These are phyloP conservation scores for Colletotrichum sublineola DNA, from an alignment of 2,329 filamentous ascomycete genomes.

Conservation along the genomic window DNA sequence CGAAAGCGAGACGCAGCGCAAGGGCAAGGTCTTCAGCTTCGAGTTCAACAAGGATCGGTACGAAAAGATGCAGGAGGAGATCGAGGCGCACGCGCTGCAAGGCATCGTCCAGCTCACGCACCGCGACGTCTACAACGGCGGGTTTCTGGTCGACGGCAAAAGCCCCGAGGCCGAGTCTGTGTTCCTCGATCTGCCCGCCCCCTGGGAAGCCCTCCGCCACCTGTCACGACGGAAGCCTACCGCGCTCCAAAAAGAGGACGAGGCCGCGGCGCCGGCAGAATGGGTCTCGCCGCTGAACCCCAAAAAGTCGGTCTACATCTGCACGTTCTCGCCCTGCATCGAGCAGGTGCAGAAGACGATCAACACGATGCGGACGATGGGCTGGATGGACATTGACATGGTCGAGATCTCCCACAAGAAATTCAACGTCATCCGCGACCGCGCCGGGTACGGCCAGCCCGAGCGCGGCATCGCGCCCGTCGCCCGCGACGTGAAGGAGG, in stretches of 20 bases:
- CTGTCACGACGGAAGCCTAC: slow-evolving; percentile 69
- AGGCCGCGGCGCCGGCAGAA: slow-evolving; percentile 39
- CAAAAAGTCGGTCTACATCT: slow-evolving; percentile 80
- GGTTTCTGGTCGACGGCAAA: slow-evolving; percentile 73
- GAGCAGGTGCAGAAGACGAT: slow-evolving; percentile 94
- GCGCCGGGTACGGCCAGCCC: slow-evolving; percentile 75
- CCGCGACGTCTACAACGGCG: slow-evolving; percentile 82
- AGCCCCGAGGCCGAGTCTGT: slow-evolving; percentile 77
- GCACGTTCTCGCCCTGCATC: slow-evolving; percentile 96
- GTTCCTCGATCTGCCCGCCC: slow-evolving; percentile 85
- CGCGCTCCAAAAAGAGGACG: slow-evolving; percentile 29
- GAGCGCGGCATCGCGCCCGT: slow-evolving; percentile 80
- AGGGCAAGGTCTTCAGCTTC: slow-evolving; percentile 83
- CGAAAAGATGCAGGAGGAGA: slow-evolving; percentile 76
- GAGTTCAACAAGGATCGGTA: slow-evolving; percentile 84
- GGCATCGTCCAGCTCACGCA: slow-evolving; percentile 79
- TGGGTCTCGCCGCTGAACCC: slow-evolving; percentile 78
- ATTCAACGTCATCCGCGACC: slow-evolving; percentile 85
- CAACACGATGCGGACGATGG: slow-evolving; percentile 80
- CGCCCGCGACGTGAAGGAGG: slow-evolving; percentile 83
- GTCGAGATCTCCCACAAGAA: slow-evolving; percentile 86
- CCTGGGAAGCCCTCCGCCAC: slow-evolving; percentile 83
- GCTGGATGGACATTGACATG: slow-evolving; percentile 95
- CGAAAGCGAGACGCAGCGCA: slow-evolving; percentile 55
- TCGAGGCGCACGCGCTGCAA: slow-evolving; percentile 75